A percentile compares a stretch with the other conserved stretches of the same genome.
Conservation (phyloP, 768 basidiomycete genomes). For the Megacollybia marginata region DNA sequence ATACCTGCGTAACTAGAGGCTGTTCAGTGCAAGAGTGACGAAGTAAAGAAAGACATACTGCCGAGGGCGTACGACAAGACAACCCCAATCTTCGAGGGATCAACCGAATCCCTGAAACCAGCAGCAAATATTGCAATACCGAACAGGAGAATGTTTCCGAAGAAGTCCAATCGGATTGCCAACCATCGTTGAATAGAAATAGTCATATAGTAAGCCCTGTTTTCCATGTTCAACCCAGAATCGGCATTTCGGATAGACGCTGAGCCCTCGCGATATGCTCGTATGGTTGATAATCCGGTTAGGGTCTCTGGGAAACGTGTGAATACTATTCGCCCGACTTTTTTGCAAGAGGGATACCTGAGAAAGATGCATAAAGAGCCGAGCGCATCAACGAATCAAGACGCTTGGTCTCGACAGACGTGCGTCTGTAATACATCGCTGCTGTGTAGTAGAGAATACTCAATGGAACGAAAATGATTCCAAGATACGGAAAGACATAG, state of each 20-base stretch:
- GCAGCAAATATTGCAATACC: conserved; percentile 63
- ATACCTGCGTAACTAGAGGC: conserved; percentile 39
- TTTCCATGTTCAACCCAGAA: conserved; percentile 47
- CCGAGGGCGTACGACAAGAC: conserved; percentile 48
- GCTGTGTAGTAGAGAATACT: conserved; percentile 43
- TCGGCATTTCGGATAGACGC: conserved; percentile 30
- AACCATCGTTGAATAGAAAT: conserved; percentile 64
- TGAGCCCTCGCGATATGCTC: conserved; percentile 47
- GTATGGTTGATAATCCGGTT: conserved; percentile 57
- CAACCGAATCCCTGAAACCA: conserved; percentile 45
- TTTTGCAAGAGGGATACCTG: conserved; percentile 30
- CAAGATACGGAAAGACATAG: conserved; percentile 62
- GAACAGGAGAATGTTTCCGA: conserved; percentile 60
- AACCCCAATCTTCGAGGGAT: conserved; percentile 57
- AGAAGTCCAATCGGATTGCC: conserved; percentile 53
- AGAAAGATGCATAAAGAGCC: conserved; percentile 46
- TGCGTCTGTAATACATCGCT: conserved; percentile 50
- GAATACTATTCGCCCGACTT: background rate
- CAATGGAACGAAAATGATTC: conserved; percentile 54
- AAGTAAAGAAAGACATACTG: conserved; percentile 27
- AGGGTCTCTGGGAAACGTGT: conserved; percentile 37
- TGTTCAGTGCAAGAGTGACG: background rate
- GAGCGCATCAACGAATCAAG: conserved; percentile 59
- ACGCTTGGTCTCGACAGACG: conserved; percentile 59
- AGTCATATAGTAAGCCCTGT: conserved; percentile 58